Base-by-base conservation (phyloP, 805 yeast species). In the Metschnikowia santaceciliae region DNA sequence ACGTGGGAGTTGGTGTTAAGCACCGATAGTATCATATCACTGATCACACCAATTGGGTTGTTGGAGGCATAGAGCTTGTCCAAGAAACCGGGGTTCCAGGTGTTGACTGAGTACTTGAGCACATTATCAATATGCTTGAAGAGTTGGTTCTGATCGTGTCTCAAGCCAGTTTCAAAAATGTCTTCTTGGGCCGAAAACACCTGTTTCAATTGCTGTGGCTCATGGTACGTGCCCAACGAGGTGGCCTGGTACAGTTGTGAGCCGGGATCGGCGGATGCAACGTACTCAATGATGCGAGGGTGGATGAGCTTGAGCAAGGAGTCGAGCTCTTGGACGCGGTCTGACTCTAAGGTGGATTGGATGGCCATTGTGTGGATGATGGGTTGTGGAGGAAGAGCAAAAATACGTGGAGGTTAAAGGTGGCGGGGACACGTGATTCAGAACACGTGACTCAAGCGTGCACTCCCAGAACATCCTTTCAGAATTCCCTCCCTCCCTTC, bases 1-100 rank as follows among this genome's bases (percentile, higher is more conserved):
- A 89, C 96, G 63, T 88, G 96, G 1, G 91, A 83, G 66, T 89
- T 89, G 2, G 96, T 89, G 68, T 89, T 88, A 49, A 88, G 70
- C 8, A 84, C 69, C 32, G 89, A 81, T 48, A 88, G 70, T 3
- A 88, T 64, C 47, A 88, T 52, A 63, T 88, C 96, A 2, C 88
- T 76, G 5, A 88, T 76, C 5, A 88, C 81, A 6, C 96, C 96
- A 32, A 88, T 83, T 1, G 96, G 91, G 61, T 88, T 88, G 26
- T 88, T 88, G n/a, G 88, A 80, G 0, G 95, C 95, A 58, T 88
- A 88, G 50, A 88, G 71, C 65, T 88, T 88, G 63, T 89, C 96
- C 70, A 88, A 68, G 61, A 88, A 88, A 1, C 95, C 95, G 0
- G 88, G 85, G 62, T 86, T 86, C 96, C 96, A 89, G 0, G 96